Percentiles rank a stretch among this genome's conserved stretches.
phyloP scores from a whole-genome alignment of 176 grass and related monocot genomes.

The Eremochloa ophiuroides region DNA sequence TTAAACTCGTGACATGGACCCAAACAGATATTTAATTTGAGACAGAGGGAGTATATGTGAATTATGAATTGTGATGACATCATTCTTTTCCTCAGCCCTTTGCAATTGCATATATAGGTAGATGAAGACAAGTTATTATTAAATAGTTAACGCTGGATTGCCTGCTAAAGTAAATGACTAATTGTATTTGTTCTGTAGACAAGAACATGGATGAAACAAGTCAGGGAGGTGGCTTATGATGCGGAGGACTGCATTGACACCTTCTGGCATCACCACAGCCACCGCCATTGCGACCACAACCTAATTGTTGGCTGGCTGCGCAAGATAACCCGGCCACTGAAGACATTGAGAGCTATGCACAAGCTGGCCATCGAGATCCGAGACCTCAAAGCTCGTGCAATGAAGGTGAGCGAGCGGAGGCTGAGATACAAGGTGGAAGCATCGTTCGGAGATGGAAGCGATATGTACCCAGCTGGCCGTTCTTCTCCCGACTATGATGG shows the following conservation, averaged over 20 bases:
- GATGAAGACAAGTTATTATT: background rate
- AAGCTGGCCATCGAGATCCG: background rate
- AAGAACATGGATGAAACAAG: constrained; percentile 25
- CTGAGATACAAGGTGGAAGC: background rate
- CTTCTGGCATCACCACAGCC: background rate
- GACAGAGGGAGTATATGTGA: too few relatives aligned
- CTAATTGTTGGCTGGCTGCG: background rate
- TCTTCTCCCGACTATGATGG: background rate
- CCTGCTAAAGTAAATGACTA: background rate
- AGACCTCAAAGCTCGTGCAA: background rate
- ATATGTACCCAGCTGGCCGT: background rate
- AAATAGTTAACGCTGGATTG: background rate
- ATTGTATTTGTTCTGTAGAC: background rate
- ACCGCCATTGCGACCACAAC: background rate
- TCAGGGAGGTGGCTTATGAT: constrained; percentile 23
- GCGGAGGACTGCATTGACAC: constrained; percentile 14
- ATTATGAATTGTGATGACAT: too few relatives aligned
- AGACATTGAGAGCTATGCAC: background rate
- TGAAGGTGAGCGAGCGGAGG: constrained; percentile 15
- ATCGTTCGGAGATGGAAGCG: background rate
- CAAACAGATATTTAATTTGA: too few relatives aligned
- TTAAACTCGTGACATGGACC: too few relatives aligned
- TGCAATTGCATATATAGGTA: background rate
- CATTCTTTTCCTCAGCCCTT: background rate
- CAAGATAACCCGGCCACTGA: background rate